These are phyloP conservation scores for Talaromyces sp. DNA, from an alignment of 2,329 filamentous ascomycete genomes.

Conservation along the genomic window DNA sequence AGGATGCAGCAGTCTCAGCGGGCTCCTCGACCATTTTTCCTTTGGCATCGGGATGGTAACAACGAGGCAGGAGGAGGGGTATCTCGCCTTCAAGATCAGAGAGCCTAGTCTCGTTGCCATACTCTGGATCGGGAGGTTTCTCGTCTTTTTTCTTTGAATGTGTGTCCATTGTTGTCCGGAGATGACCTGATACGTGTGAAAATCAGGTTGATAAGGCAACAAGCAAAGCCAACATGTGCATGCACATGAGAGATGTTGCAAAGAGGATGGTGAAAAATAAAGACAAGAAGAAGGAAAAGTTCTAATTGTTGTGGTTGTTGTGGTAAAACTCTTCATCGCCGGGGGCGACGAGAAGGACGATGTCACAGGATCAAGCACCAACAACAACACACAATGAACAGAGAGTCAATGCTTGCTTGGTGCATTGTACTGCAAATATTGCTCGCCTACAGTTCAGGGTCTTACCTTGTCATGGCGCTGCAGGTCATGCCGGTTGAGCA, in stretches of 20 bases:
- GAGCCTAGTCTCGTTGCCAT: not conserved
- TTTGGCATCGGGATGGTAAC: constrained; percentile 4
- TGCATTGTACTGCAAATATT: not conserved
- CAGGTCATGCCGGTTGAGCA: not conserved
- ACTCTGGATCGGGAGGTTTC: not conserved
- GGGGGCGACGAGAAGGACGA: constrained; percentile 11
- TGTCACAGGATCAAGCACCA: not conserved
- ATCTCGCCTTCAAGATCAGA: constrained; percentile 6
- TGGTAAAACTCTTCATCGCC: constrained; percentile 8
- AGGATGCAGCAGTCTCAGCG: not conserved
- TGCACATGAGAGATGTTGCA: not conserved
- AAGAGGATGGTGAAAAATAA: not conserved
- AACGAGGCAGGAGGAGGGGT: constrained; percentile 8
- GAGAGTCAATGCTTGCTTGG: not conserved
- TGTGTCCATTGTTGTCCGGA: not conserved
- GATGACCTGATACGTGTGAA: not conserved
- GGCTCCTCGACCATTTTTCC: not conserved
- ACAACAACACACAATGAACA: not conserved
- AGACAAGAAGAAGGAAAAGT: not conserved
- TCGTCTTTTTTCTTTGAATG: not conserved
- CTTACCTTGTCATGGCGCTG: not conserved
- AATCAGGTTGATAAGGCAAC: not conserved
- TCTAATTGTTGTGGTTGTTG: not conserved
- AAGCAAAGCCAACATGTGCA: not conserved
- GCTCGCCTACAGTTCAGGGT: not conserved